phyloP scores from a whole-genome alignment of 2,329 filamentous ascomycete genomes.

The Aspergillus sp. region DNA sequence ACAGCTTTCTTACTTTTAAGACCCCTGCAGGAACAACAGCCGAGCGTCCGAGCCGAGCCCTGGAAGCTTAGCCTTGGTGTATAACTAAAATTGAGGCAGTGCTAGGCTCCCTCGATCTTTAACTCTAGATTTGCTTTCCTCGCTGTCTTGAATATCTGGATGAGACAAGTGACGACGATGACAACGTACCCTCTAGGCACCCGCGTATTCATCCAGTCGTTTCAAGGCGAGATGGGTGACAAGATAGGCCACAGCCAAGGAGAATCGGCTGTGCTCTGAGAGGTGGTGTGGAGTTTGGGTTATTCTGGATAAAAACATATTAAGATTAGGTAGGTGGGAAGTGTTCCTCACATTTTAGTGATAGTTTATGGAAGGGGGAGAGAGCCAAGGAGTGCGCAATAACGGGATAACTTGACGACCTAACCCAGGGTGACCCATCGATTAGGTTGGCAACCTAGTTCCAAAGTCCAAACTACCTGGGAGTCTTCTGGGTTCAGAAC shows the following conservation, averaged over 20 bases:
- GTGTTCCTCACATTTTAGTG: no score
- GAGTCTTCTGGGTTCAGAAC: background rate
- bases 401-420: no score
- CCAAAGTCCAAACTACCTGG: background rate
- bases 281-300: no score
- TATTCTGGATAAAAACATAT: no score
- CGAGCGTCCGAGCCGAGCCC: background rate
- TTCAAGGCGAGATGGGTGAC: background rate
- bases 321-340: no score
- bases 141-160: background rate
- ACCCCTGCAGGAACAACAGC: background rate
- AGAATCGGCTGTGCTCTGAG: background rate
- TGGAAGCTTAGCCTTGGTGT: background rate
- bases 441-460: background rate
- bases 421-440: background rate
- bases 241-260: no score
- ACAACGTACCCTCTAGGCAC: background rate
- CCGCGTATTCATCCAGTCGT: background rate
- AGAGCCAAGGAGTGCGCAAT: no score
- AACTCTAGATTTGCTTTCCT: background rate
- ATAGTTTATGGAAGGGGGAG: no score
- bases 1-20: background rate
- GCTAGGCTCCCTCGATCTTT: slow-evolving; percentile 6
- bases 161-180: background rate
- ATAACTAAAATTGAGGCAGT: slow-evolving; percentile 1